Percentiles rank a stretch among this genome's conserved stretches.
Evolutionary conservation across 805 yeast genomes (phyloP).

Genomic region (Teunomyces aglyptinius): DNA sequence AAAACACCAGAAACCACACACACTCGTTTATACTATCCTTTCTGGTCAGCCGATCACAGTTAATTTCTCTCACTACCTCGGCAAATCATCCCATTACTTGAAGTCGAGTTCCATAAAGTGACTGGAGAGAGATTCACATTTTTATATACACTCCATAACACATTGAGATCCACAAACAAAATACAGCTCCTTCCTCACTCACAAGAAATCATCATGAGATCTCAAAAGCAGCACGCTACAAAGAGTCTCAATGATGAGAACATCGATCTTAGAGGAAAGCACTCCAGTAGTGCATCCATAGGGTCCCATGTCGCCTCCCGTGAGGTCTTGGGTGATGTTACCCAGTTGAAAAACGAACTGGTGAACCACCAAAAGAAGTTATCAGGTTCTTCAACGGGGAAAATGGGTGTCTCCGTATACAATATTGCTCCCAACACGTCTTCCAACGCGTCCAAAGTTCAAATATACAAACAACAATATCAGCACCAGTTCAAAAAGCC

Average conservation of each 20-base stretch:
- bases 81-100: neutral
- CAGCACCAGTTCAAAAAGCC: conserved; percentile 20
- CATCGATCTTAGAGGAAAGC: conserved; percentile 2
- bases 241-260: conserved; percentile 7
- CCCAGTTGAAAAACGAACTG: conserved; percentile 19
- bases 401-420: neutral
- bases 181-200: neutral
- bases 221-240: conserved; percentile 5
- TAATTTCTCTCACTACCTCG: neutral
- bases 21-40: neutral
- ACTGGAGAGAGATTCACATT: neutral
- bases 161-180: conserved; percentile 1
- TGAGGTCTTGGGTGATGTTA: conserved; percentile 31
- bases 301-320: conserved; percentile 13
- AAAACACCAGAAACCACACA: neutral
- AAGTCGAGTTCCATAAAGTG: neutral
- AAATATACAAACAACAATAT: conserved; percentile 16
- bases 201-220: conserved; percentile 4
- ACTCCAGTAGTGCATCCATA: neutral
- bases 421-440: conserved; percentile 1
- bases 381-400: neutral
- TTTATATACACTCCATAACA: neutral
- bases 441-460: conserved; percentile 13
- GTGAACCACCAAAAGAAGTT: conserved; percentile 1
- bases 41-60: neutral